phyloP scores from a whole-genome alignment of 2,329 filamentous ascomycete genomes.

The Diaporthe sp. region DNA sequence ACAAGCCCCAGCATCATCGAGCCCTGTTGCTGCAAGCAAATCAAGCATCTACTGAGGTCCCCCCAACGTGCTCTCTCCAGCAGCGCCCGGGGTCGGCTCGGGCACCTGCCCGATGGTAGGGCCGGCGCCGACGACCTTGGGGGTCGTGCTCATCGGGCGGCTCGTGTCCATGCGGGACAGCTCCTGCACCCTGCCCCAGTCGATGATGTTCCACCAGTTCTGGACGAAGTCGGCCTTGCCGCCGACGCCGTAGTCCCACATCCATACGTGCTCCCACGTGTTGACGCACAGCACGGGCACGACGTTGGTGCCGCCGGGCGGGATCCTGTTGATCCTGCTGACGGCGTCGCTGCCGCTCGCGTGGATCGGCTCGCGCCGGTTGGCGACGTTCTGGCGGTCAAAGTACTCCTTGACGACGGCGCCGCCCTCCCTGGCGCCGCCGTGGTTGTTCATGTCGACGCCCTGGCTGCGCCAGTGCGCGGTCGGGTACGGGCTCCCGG shows the following conservation, averaged over 20 bases:
- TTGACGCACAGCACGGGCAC: slow-evolving; percentile 90
- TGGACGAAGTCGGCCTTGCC: slow-evolving; percentile 84
- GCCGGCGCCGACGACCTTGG: background rate
- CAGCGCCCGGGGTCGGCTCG: background rate
- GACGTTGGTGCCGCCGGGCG: slow-evolving; percentile 77
- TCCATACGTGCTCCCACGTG: slow-evolving; percentile 96
- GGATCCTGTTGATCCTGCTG: slow-evolving; percentile 49
- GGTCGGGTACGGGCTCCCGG: slow-evolving; percentile 87
- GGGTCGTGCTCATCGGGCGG: slow-evolving; percentile 24
- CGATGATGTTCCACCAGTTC: slow-evolving; percentile 88
- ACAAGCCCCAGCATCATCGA: slow-evolving; percentile 11
- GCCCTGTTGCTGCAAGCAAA: background rate
- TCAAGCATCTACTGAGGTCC: background rate
- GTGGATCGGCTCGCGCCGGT: slow-evolving; percentile 49
- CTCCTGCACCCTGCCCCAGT: slow-evolving; percentile 82
- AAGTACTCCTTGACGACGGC: slow-evolving; percentile 54
- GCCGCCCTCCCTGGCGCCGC: slow-evolving; percentile 53
- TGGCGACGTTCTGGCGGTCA: slow-evolving; percentile 53
- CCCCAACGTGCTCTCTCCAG: too few species aligned
- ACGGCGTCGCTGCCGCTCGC: slow-evolving; percentile 43
- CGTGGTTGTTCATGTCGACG: slow-evolving; percentile 78
- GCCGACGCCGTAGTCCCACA: slow-evolving; percentile 81
- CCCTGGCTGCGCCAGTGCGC: slow-evolving; percentile 83
- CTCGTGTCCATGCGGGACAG: slow-evolving; percentile 48
- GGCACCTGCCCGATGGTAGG: background rate